phyloP scores from a whole-genome alignment of 208 protist genomes.

The Herpetomonas tarakana region DNA sequence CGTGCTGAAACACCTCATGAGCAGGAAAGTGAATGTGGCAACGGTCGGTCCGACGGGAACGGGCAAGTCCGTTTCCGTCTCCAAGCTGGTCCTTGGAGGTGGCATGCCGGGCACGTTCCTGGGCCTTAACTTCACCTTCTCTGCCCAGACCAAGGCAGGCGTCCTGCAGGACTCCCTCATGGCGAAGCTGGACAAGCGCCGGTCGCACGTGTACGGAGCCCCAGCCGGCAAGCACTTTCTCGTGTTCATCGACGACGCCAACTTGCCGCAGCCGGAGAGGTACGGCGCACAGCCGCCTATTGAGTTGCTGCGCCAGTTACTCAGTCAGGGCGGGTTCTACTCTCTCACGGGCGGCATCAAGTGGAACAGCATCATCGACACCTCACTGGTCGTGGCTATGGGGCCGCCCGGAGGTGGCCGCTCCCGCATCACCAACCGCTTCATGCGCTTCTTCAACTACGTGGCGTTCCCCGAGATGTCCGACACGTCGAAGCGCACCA shows the following conservation, averaged over 20 bases:
- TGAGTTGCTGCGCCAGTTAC: constrained; percentile 90
- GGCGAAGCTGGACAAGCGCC: constrained; percentile 93
- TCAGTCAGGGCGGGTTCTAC: constrained; percentile 93
- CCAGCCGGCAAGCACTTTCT: constrained; percentile 90
- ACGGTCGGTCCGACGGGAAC: constrained; percentile 92
- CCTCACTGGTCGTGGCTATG: constrained; percentile 95
- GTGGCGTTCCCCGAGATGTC: constrained; percentile 96
- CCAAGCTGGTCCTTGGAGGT: constrained; percentile 73
- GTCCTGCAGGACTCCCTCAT: constrained; percentile 92
- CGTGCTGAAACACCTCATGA: constrained; percentile 78
- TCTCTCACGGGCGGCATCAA: constrained; percentile 72
- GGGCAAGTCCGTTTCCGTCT: constrained; percentile 91
- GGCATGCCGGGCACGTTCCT: constrained; percentile 74
- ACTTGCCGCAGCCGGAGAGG: constrained; percentile 89
- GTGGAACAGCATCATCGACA: constrained; percentile 93
- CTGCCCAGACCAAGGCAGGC: constrained; percentile 89
- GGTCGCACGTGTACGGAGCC: constrained; percentile 87
- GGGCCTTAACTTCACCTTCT: constrained; percentile 90
- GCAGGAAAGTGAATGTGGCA: constrained; percentile 78
- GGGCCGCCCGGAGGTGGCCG: constrained; percentile 96
- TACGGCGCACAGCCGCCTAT: constrained; percentile 94
- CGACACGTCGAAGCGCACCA: constrained; percentile 87
- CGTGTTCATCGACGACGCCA: constrained; percentile 93
- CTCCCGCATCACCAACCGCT: constrained; percentile 93
- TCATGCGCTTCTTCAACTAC: constrained; percentile 98